Percentiles rank a stretch among this genome's conserved stretches.
Evolutionary conservation across 768 basidiomycete species (phyloP).

Genomic region (Leccinum broughii): DNA sequence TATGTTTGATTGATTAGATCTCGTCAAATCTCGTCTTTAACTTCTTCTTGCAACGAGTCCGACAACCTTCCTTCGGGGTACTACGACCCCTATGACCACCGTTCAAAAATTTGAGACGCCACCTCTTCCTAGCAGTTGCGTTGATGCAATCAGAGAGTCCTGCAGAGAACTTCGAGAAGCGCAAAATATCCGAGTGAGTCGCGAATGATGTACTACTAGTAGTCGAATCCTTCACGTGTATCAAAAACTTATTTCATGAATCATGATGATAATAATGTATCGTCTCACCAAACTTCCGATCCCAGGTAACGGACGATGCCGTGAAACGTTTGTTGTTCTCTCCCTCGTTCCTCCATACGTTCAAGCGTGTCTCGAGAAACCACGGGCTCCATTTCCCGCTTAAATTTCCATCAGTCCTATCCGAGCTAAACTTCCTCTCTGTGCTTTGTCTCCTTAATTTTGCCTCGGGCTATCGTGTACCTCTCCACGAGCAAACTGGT

Average conservation of each 20-base stretch:
- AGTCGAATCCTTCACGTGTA: neutral
- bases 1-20: neutral
- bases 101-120: slow-evolving; percentile 24
- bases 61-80: neutral
- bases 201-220: neutral
- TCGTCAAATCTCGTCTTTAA: neutral
- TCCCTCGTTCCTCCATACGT: slow-evolving; percentile 60
- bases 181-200: slow-evolving; percentile 54
- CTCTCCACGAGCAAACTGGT: slow-evolving; percentile 68
- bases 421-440: slow-evolving; percentile 83
- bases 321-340: slow-evolving; percentile 67
- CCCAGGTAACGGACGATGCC: slow-evolving; percentile 55
- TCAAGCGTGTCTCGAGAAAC: slow-evolving; percentile 55
- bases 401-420: slow-evolving; percentile 67
- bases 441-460: slow-evolving; percentile 81
- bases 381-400: slow-evolving; percentile 81
- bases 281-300: slow-evolving; percentile 14
- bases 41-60: neutral
- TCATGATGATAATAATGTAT: neutral
- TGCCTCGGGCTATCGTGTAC: slow-evolving; percentile 75
- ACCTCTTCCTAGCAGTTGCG: slow-evolving; percentile 48
- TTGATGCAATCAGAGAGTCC: slow-evolving; percentile 55
- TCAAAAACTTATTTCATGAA: slow-evolving; percentile 3
- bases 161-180: slow-evolving; percentile 47
- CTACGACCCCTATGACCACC: slow-evolving; percentile 13